Evolutionary conservation across 2,329 filamentous ascomycete species (phyloP).

Genomic region (Aspergillus persii): DNA sequence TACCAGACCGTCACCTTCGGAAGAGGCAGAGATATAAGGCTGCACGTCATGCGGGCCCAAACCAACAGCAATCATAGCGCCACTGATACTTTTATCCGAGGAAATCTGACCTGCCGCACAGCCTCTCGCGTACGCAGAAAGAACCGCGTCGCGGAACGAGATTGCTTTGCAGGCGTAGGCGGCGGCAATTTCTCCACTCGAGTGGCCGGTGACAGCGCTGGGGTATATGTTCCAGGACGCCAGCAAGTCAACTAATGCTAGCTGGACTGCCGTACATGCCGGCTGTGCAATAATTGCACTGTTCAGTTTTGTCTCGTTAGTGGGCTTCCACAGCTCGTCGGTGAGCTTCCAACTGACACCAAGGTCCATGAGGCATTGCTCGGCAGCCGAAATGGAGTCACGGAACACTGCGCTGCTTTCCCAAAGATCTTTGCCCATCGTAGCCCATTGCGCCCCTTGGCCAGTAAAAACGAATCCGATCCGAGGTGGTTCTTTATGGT

Average conservation of each 20-base stretch:
- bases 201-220: constrained; percentile 27
- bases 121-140: constrained; percentile 5
- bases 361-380: background rate
- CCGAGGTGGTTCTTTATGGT: constrained; percentile 16
- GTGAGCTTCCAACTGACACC: background rate
- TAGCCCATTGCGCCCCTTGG: constrained; percentile 38
- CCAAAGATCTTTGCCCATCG: constrained; percentile 33
- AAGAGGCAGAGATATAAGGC: background rate
- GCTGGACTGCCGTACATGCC: constrained; percentile 24
- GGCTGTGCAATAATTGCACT: constrained; percentile 6
- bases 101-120: background rate
- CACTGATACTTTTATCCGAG: background rate
- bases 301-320: constrained; percentile 1
- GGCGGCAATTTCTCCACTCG: constrained; percentile 33
- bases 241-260: constrained; percentile 31
- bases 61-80: constrained; percentile 24
- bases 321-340: background rate
- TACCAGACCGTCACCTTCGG: background rate
- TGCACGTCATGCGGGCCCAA: constrained; percentile 5
- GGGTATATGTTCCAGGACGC: constrained; percentile 25
- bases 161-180: constrained; percentile 10
- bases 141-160: constrained; percentile 2
- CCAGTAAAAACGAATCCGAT: constrained; percentile 11
- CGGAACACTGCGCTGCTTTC: background rate
- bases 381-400: background rate